Conservation (phyloP, 2,329 filamentous ascomycete species). For the Cladosporium velox region DNA sequence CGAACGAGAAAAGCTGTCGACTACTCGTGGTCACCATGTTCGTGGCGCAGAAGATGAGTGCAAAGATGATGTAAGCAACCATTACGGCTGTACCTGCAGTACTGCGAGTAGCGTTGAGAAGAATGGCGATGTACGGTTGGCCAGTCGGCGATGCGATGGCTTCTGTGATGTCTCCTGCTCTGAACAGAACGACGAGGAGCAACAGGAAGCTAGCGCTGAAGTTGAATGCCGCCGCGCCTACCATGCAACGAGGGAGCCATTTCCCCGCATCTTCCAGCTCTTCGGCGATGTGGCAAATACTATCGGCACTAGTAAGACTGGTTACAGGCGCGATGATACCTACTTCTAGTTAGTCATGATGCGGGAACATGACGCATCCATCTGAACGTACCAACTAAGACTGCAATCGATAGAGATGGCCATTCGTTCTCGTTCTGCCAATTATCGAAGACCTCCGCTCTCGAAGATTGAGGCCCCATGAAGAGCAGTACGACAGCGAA, state of each 20-base stretch:
- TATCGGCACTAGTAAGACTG: conserved; percentile 19
- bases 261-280: conserved; percentile 26
- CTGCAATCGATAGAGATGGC: conserved; percentile 24
- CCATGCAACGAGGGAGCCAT: conserved; percentile 30
- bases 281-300: conserved; percentile 27
- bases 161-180: conserved; percentile 18
- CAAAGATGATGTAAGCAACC: conserved; percentile 26
- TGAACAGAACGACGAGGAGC: conserved; percentile 16
- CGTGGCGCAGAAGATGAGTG: conserved; percentile 44
- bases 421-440: conserved; percentile 26
- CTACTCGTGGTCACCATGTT: conserved; percentile 44
- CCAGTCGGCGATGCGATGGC: conserved; percentile 31
- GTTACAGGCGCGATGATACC: conserved; percentile 27
- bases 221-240: conserved; percentile 26
- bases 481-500: conserved; percentile 28
- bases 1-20: conserved; percentile 47
- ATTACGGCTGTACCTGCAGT: conserved; percentile 29
- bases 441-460: conserved; percentile 22
- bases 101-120: conserved; percentile 32
- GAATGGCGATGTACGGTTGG: conserved; percentile 22
- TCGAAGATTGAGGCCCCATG: conserved; percentile 25
- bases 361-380: neutral
- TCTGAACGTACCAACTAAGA: conserved; percentile 23
- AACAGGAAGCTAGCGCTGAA: conserved; percentile 25
- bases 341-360: conserved; percentile 17